Evolutionary conservation across 768 basidiomycete species (phyloP), one percentile per base, ranked within the genome.

Genomic region (Suillus variegatus): DNA sequence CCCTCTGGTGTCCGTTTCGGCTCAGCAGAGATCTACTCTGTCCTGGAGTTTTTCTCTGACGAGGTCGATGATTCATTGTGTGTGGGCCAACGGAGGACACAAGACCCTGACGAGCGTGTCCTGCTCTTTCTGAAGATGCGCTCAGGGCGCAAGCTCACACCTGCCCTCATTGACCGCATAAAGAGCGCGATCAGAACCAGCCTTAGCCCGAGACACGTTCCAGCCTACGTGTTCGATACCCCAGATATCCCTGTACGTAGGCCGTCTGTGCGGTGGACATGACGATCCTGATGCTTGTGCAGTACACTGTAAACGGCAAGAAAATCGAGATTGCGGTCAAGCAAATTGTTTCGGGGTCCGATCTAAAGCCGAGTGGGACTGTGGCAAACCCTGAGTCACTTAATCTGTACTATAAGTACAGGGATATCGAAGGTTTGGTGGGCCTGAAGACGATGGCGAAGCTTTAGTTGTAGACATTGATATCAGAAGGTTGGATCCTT

Each of bases 1-100:
- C 92, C 92, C 4, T 88, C 87, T 38, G 92, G 92, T 6, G 87
- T 94, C 61, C 86, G 93, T 4, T 94, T 94, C 71, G 92, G 92
- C 46, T 91, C 91, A 1, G 87, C 83, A 8, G 93, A 94, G 75
- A 90, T 94, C n/a, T 94, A 94, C 69, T 80, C 85, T 7, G 85
- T 91, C 12, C 76, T 93, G 65, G 85, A 89, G 49, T 78, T 82
- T 60, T 88, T 91, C 65, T 77, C 82, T 0, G 69, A 75, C 18
- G 76, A 72, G 13, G 71, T 94, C 22, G 87, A 90, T 62, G 92
- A 94, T 70, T 84, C 83, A 9, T 78, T 94, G 10, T 93, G 92
- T 58, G 83, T 94, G 6, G 92, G 92, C 2, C 88, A 90, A 76
- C 80, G 86, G 65, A 78, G 90, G 46, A 67, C 84, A 54, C 76